Base-by-base conservation (phyloP, 495 filamentous ascomycete genomes). In the Aspergillus asperescens region DNA sequence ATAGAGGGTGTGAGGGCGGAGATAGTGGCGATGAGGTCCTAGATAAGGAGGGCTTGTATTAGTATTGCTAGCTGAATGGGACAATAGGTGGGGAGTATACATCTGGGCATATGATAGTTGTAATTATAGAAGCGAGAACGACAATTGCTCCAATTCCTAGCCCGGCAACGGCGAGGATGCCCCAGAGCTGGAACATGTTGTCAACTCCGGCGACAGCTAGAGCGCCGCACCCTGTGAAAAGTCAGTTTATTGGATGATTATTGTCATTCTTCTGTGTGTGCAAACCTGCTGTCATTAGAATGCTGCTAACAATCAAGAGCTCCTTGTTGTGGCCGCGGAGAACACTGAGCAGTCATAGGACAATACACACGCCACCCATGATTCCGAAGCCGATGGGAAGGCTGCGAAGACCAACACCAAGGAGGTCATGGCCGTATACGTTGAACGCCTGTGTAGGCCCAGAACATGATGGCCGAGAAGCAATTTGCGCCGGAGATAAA, bases 391-490 rank as follows among this genome's bases (percentile, higher is more conserved):
- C 84, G 49, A 86, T 76, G 4, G 84, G 83, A 15, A 88, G 43
- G 52, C 83, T 83, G 51, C 85, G 79, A 50, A 88, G 58, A 27
- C 85, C 85, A 41, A 87, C 78, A n/a, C 69, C 77, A 16, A 84
- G 63, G 5, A 85, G 83, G 51, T 86, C 79, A 51, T 87, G 82
- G 12, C 84, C 84, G 54, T 86, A 88, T 7, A 87, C 82, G 59
- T 88, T 88, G 72, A 82, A 87, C 1, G 83, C 81, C 65, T 88
- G 79, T 0, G 81, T 85, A 0, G 85, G 85, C 85, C n/a, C 85
- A 88, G 58, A 88, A 83, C 65, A 88, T 77, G 22, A 88, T 62
- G 3, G 87, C 79, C 12, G 82, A 83, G 69, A 88, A 87, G 76
- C 88, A 88, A 62, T 88, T 88, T 48, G 83, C 82, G 8, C 85